A percentile compares a stretch with the other conserved stretches of the same genome.
These are phyloP conservation scores for Lophium mytilinum DNA, from an alignment of 495 filamentous ascomycete genomes.

Conservation along the genomic window DNA sequence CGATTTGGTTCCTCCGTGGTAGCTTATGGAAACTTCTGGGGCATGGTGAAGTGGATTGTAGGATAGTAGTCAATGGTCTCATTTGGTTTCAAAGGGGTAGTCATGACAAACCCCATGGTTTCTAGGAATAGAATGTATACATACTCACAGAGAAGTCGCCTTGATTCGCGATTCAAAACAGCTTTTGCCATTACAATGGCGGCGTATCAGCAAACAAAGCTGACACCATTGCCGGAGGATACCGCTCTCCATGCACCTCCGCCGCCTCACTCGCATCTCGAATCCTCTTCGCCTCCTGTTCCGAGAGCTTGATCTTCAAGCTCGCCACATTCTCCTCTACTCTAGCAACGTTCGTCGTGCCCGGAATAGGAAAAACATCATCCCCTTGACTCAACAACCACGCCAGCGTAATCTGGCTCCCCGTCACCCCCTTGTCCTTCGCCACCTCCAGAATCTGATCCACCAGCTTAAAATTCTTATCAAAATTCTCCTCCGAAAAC, in stretches of 20 bases:
- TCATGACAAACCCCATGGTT: too few relatives aligned
- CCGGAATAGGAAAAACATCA: constrained; percentile 46
- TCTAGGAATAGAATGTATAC: too few relatives aligned
- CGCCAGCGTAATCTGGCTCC: constrained; percentile 42
- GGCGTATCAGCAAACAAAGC: not conserved
- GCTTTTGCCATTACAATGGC: not conserved
- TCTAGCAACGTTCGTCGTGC: constrained; percentile 47
- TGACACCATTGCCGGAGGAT: constrained; percentile 13
- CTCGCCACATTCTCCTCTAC: constrained; percentile 51
- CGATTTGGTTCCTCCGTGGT: too few relatives aligned
- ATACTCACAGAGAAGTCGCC: too few relatives aligned
- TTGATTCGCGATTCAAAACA: too few relatives aligned
- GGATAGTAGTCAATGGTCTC: too few relatives aligned
- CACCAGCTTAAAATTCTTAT: constrained; percentile 40
- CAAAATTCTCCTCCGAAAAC: constrained; percentile 43
- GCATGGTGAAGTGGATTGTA: too few relatives aligned
- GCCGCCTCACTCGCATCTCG: constrained; percentile 37
- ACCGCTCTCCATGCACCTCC: constrained; percentile 37
- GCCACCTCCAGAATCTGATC: constrained; percentile 37
- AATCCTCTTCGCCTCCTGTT: constrained; percentile 44
- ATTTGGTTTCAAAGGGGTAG: too few relatives aligned
- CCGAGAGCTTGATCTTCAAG: constrained; percentile 38
- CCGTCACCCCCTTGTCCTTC: constrained; percentile 39
- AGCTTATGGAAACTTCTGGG: too few relatives aligned
- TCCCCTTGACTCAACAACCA: constrained; percentile 48